Conservation (phyloP, 1,284 basidiomycete genomes). For the Pyrrhoderma lamaoense region DNA sequence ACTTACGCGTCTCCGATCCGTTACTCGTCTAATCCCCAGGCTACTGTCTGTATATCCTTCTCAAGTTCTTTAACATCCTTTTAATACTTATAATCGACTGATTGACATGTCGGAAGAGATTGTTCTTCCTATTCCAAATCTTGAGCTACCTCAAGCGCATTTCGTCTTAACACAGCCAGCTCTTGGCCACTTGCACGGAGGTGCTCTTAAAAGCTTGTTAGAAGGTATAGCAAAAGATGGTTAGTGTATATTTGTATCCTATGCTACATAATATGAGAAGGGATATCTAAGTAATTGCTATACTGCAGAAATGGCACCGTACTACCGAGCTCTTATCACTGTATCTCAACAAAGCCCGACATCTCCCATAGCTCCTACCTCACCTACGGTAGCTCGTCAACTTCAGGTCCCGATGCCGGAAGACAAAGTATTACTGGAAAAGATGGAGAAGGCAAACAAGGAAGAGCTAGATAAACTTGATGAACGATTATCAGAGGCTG, state of each 20-base stretch:
- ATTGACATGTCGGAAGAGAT: slow-evolving; percentile 73
- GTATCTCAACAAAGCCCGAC: slow-evolving; percentile 16
- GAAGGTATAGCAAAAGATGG: slow-evolving; percentile 82
- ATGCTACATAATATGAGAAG: no score
- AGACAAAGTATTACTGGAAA: slow-evolving; percentile 55
- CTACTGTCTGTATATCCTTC: slow-evolving; percentile 7
- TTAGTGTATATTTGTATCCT: slow-evolving; percentile 33
- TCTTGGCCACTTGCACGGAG: slow-evolving; percentile 56
- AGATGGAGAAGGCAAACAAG: slow-evolving; percentile 71
- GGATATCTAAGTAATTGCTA: no score
- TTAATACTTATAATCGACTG: not conserved
- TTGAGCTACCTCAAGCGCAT: slow-evolving; percentile 69
- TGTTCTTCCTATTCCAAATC: slow-evolving; percentile 80
- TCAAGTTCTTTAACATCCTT: not conserved
- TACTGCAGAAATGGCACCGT: slow-evolving; percentile 76
- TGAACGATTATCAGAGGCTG: slow-evolving; percentile 74
- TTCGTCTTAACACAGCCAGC: slow-evolving; percentile 64
- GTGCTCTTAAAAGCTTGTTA: slow-evolving; percentile 60
- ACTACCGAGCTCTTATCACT: slow-evolving; percentile 50
- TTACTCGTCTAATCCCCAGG: slow-evolving; percentile 2
- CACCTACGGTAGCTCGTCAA: slow-evolving; percentile 14
- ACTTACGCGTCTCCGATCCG: slow-evolving; percentile 8
- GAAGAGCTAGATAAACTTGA: slow-evolving; percentile 75
- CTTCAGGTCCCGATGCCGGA: slow-evolving; percentile 34
- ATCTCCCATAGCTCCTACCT: slow-evolving; percentile 26